phyloP scores from a whole-genome alignment of 352 stramenopile genomes.

The Phytophthora macrochlamydospora region DNA sequence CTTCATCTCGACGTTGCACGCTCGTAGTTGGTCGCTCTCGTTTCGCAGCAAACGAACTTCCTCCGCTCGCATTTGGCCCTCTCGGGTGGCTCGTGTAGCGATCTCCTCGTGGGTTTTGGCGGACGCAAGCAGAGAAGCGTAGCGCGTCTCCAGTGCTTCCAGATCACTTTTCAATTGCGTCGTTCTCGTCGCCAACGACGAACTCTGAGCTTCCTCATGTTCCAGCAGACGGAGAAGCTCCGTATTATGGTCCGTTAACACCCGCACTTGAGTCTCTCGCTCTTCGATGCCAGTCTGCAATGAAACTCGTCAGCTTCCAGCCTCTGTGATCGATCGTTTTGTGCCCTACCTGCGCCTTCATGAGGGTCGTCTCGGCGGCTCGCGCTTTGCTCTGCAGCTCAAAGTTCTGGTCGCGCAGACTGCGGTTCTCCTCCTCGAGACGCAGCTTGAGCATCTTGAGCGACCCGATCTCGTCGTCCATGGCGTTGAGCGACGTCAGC shows the following conservation, averaged over 20 bases:
- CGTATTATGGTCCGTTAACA: constrained; percentile 95
- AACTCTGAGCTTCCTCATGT: constrained; percentile 92
- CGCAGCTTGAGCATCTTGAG: constrained; percentile 68
- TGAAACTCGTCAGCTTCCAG: constrained; percentile 2
- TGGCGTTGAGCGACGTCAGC: constrained; percentile 86
- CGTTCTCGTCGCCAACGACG: constrained; percentile 65
- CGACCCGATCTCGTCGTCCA: constrained; percentile 77
- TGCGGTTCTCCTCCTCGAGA: constrained; percentile 92
- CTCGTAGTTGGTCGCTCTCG: constrained; percentile 92
- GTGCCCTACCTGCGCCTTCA: constrained; percentile 63
- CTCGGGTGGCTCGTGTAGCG: constrained; percentile 81
- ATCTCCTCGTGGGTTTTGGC: constrained; percentile 95
- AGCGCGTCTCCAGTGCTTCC: constrained; percentile 88
- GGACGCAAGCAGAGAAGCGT: constrained; percentile 88
- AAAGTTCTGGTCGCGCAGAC: constrained; percentile 93
- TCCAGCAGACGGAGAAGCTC: constrained; percentile 95
- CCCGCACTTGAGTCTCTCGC: constrained; percentile 92
- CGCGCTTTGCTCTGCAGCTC: constrained; percentile 90
- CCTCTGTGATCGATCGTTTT: not conserved
- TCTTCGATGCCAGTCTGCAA: constrained; percentile 77
- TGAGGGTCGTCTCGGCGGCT: constrained; percentile 85
- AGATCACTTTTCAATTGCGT: constrained; percentile 70
- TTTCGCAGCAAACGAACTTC: constrained; percentile 92
- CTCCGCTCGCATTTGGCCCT: constrained; percentile 93
- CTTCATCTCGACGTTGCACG: constrained; percentile 92